A percentile compares a stretch with the other conserved stretches of the same genome.
Conservation (phyloP, 768 basidiomycete genomes). For the Leccinum disarticulatum region DNA sequence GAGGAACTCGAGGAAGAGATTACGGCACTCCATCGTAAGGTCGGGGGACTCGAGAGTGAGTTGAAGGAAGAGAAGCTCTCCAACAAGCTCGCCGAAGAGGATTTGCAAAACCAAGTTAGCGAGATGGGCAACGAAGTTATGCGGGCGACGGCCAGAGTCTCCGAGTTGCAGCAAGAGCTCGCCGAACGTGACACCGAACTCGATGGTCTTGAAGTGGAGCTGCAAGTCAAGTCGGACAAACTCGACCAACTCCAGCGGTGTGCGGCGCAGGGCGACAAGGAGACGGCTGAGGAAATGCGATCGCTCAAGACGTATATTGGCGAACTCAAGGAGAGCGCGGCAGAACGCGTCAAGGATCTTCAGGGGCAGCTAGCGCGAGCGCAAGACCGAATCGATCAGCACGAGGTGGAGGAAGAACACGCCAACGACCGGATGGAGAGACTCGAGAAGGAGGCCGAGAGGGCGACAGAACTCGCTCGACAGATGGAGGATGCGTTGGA, state of each 20-base stretch:
- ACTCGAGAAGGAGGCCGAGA: constrained; percentile 52
- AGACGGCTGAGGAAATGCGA: constrained; percentile 34
- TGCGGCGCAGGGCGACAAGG: constrained; percentile 25
- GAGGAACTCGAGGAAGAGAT: constrained; percentile 63
- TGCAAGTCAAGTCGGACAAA: constrained; percentile 36
- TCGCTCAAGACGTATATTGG: constrained; percentile 49
- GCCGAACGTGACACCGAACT: constrained; percentile 35
- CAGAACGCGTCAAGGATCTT: constrained; percentile 53
- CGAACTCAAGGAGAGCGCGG: constrained; percentile 60
- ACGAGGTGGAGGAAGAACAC: constrained; percentile 47
- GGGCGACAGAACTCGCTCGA: constrained; percentile 52
- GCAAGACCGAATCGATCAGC: constrained; percentile 44
- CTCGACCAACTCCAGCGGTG: constrained; percentile 24
- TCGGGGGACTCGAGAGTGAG: constrained; percentile 57
- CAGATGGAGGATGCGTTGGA: constrained; percentile 79
- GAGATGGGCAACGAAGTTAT: constrained; percentile 33
- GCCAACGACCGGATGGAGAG: constrained; percentile 48
- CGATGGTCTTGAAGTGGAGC: constrained; percentile 40
- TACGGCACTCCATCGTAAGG: constrained; percentile 47
- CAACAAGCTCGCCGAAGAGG: constrained; percentile 38
- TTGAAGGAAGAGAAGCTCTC: constrained; percentile 52
- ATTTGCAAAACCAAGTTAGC: constrained; percentile 36
- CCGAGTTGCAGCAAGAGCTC: constrained; percentile 47
- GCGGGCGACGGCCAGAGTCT: constrained; percentile 34
- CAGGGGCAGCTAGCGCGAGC: constrained; percentile 52